A percentile compares a stretch with the other conserved stretches of the same genome.
Evolutionary conservation across 495 filamentous ascomycete species (phyloP).

Genomic region (Penicillium macrosclerotiorum): DNA sequence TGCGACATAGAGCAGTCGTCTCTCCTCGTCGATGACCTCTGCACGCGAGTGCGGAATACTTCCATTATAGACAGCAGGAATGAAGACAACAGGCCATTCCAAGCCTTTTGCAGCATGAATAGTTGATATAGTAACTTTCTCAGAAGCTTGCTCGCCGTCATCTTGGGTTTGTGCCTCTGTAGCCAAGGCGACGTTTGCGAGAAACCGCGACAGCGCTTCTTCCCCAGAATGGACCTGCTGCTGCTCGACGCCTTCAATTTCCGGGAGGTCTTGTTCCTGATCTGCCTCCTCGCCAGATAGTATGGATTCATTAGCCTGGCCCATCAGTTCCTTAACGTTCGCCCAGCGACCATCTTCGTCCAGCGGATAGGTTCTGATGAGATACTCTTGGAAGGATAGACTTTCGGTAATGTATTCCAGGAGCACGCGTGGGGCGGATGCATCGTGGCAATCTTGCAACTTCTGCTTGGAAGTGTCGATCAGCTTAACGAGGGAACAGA

Average conservation of each 20-base stretch:
- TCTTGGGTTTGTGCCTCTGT: slow-evolving; percentile 65
- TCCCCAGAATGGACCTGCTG: slow-evolving; percentile 53
- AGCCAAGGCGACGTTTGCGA: slow-evolving; percentile 86
- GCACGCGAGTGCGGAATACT: slow-evolving; percentile 92
- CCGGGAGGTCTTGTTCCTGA: slow-evolving; percentile 69
- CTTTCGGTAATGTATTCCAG: slow-evolving; percentile 73
- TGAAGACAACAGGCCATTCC: slow-evolving; percentile 97
- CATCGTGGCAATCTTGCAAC: slow-evolving; percentile 47
- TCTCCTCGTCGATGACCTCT: slow-evolving; percentile 87
- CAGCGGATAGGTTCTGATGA: slow-evolving; percentile 65
- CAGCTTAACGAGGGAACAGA: slow-evolving; percentile 58
- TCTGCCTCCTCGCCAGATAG: slow-evolving; percentile 30
- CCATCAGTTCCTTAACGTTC: slow-evolving; percentile 85
- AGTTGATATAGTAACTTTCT: slow-evolving; percentile 87
- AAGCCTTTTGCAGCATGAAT: slow-evolving; percentile 97
- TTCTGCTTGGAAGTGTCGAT: slow-evolving; percentile 61
- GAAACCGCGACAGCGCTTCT: slow-evolving; percentile 72
- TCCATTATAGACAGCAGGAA: slow-evolving; percentile 86
- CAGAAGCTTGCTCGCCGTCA: slow-evolving; percentile 43
- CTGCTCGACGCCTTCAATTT: slow-evolving; percentile 74
- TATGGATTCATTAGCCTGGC: slow-evolving; percentile 65
- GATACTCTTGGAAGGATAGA: slow-evolving; percentile 68
- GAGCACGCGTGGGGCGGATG: slow-evolving; percentile 62
- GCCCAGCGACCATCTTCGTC: slow-evolving; percentile 86
- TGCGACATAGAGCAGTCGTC: slow-evolving; percentile 89